phyloP scores from a whole-genome alignment of 192 early-diverging fungal species.

The Funneliformis mosseae region DNA sequence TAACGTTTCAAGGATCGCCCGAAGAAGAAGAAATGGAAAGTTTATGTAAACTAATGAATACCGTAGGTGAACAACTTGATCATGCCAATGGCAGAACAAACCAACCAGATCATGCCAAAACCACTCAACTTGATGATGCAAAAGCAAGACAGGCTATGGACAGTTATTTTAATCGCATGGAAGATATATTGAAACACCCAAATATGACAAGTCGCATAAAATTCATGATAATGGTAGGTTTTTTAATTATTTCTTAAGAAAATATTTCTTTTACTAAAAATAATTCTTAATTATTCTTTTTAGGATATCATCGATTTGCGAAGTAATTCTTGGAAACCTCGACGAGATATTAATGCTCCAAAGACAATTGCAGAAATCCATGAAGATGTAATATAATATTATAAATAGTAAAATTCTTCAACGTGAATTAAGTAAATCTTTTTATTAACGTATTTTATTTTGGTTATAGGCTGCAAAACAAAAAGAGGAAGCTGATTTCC shows the following conservation, averaged over 20 bases:
- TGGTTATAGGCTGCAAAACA: conserved; percentile 55
- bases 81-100: conserved; percentile 35
- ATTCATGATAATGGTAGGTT: conserved; percentile 76
- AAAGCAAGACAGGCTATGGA: conserved; percentile 72
- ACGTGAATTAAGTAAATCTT: neutral
- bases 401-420: neutral
- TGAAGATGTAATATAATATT: conserved; percentile 53
- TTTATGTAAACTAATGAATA: conserved; percentile 88
- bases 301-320: conserved; percentile 86
- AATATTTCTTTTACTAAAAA: neutral
- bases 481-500: conserved; percentile 73
- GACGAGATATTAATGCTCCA: conserved; percentile 68
- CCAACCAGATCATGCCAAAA: neutral
- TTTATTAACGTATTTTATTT: neutral
- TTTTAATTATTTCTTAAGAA: neutral
- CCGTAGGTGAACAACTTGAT: conserved; percentile 85
- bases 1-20: conserved; percentile 69
- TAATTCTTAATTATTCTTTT: neutral
- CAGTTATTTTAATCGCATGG: conserved; percentile 83
- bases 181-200: conserved; percentile 67
- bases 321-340: conserved; percentile 73
- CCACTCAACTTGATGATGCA: conserved; percentile 66
- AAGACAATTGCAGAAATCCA: conserved; percentile 94
- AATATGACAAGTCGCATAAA: conserved; percentile 84
- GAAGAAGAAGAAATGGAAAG: conserved; percentile 97